Evolutionary conservation across 495 filamentous ascomycete genomes (phyloP), one percentile per base, ranked within the genome.

Genomic region (Penicillium taxi): DNA sequence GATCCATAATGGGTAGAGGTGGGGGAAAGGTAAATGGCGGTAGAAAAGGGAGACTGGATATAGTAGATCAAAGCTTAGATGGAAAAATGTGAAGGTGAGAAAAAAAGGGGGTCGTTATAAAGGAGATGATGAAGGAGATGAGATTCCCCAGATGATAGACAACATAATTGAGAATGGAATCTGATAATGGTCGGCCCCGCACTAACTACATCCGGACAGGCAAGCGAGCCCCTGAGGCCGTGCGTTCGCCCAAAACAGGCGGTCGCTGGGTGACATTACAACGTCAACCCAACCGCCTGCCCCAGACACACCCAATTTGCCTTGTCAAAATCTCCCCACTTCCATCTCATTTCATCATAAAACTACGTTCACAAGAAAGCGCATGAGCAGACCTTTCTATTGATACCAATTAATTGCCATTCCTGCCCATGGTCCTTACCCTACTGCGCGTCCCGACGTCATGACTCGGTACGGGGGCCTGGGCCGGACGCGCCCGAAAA

Each of bases 401-500:
- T 56, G 45, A 63, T 58, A 55, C 59, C 49, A 55, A 53, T 67
- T 68, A 75, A 54, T 56, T 18, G 44, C 41, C 53, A 35, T 41
- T 50, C 39, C 55, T 42, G 45, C 59, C 58, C 57, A 68, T 67
- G 64, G 61, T 69, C 44, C 62, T 57, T 56, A 54, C 56, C 45
- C 54, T 50, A 54, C 56, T 57, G 53, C 60, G 59, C 61, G 63
- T 67, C 66, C 67, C 66, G 72, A 80, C 80, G 71, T 71, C 73
- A 72, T 73, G 79, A 69, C 77, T 80, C 62, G 77, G 81, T 67
- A 68, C 64, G 64, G 64, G 63, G 66, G 63, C 53, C 45, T 70
- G 61, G 67, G 65, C 50, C 64, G 67, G 59, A 71, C 67, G 61
- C 79, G 89, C 60, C 81, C 83, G 60, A 88, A 90, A 72, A 96